Conservation (phyloP, 2,329 filamentous ascomycete species). For the Alternaria sp. region DNA sequence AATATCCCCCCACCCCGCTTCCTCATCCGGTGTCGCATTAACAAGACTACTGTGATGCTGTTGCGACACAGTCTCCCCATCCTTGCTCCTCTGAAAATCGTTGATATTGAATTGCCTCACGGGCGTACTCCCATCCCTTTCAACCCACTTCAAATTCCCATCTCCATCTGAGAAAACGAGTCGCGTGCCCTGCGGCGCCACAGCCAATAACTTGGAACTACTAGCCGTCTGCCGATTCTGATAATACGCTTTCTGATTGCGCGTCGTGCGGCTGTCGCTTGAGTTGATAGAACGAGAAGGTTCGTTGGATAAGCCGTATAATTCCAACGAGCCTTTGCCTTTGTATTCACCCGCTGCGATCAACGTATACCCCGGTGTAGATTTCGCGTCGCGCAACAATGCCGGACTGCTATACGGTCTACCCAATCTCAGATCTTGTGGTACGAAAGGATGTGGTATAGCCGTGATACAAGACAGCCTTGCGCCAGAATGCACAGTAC, state of each 20-base stretch:
- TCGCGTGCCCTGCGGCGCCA: constrained; percentile 79
- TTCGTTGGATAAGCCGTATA: constrained; percentile 70
- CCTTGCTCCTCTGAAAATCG: constrained; percentile 26
- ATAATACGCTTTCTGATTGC: constrained; percentile 53
- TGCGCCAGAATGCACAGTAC: constrained; percentile 83
- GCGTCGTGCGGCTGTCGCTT: constrained; percentile 34
- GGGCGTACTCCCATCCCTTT: constrained; percentile 73
- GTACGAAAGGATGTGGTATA: constrained; percentile 71
- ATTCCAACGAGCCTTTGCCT: constrained; percentile 84
- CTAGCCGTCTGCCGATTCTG: constrained; percentile 83
- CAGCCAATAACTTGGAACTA: constrained; percentile 79
- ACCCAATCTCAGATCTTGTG: constrained; percentile 66
- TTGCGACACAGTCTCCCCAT: neutral
- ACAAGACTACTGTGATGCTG: neutral
- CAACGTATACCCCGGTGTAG: constrained; percentile 66
- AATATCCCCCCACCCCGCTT: constrained; percentile 61
- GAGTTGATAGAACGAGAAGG: constrained; percentile 39
- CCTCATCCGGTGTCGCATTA: neutral
- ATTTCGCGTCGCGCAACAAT: constrained; percentile 62
- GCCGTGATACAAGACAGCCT: constrained; percentile 75
- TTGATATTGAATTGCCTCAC: constrained; percentile 67
- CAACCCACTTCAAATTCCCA: constrained; percentile 87
- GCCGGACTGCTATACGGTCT: constrained; percentile 61
- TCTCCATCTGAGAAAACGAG: constrained; percentile 85
- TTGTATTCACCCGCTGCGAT: constrained; percentile 91